Evolutionary conservation across 495 filamentous ascomycete species (phyloP), one percentile per base, ranked within the genome.

Genomic region (Paragyromitra xinjiangensis): DNA sequence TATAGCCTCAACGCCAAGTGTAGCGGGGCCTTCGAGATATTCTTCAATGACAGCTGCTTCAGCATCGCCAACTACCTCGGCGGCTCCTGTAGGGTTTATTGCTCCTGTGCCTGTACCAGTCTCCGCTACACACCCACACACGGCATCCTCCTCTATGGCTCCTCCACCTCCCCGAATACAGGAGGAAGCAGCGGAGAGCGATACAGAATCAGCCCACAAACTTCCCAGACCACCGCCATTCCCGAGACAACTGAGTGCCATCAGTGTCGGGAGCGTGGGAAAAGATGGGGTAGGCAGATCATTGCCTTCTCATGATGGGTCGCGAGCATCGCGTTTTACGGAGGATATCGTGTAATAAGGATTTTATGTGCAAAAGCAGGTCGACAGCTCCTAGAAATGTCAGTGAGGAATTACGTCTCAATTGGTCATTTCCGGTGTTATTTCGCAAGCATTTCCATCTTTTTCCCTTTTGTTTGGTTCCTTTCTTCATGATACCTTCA

Each of bases 261-360:
- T 69, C 11, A 71, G 74, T 63, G 69, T 75, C 45, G 75, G 80
- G 19, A 76, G 67, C n/a, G 68, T 45, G 44, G 81, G 81, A 16
- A 82, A 78, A 51, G 81, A 82, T 56, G 77, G 77, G 40, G 77
- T 82, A 42, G 81, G 81, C 14, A 80, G 81, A 62, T 82, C 80
- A 34, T 64, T 82, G 58, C 80, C 81, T 6, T 82, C 80, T 26
- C 81, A 82, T 69, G 81, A 82, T 72, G 81, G 81, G 16, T 82
- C 80, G 62, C 76, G 81, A 45, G 77, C 80, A 3, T 82, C 81
- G 34, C 81, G 75, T 40, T 82, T 82, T 78, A 82, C 81, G 14
- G 81, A 82, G 62, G 81, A 82, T 77, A 82, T 82, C 50, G 77
- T 81, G 37, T 82, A 69, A 81, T 70, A 66, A 50, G 56, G 40